phyloP scores from a whole-genome alignment of 1,284 basidiomycete species.

The Meira miltonrushii region DNA sequence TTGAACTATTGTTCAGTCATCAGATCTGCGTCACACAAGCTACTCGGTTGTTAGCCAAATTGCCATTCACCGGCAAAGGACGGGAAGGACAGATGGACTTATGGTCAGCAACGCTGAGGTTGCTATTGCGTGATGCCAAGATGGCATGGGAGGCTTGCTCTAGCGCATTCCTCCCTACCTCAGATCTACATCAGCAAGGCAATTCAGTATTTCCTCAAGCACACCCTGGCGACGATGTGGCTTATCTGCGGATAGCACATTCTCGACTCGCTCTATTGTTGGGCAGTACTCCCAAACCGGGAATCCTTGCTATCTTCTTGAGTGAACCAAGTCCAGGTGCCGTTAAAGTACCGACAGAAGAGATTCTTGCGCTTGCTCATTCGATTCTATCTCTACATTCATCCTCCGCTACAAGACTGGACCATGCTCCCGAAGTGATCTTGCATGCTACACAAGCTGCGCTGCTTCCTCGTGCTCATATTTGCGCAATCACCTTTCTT shows the following conservation, averaged over 20 bases:
- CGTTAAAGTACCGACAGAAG: neutral
- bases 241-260: neutral
- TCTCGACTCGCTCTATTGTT: conserved; percentile 11
- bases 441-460: conserved; percentile 6
- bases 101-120: conserved; percentile 2
- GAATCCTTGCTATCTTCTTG: conserved; percentile 1
- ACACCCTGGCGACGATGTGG: neutral
- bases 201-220: neutral
- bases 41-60: neutral
- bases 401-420: neutral
- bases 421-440: neutral
- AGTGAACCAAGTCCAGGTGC: neutral
- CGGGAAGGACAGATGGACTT: neutral
- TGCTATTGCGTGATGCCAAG: neutral
- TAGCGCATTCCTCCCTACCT: neutral
- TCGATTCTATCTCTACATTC: conserved; percentile 3
- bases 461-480: conserved; percentile 1
- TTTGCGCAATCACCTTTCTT: conserved; percentile 5
- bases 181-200: neutral
- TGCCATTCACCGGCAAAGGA: conserved; percentile 5
- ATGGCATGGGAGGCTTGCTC: conserved; percentile 3
- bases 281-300: neutral
- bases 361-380: neutral
- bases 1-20: neutral
- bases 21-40: neutral